Evolutionary conservation across 1,284 basidiomycete species (phyloP), one percentile per base, ranked within the genome.

Genomic region (Leccinum fuscescens): DNA sequence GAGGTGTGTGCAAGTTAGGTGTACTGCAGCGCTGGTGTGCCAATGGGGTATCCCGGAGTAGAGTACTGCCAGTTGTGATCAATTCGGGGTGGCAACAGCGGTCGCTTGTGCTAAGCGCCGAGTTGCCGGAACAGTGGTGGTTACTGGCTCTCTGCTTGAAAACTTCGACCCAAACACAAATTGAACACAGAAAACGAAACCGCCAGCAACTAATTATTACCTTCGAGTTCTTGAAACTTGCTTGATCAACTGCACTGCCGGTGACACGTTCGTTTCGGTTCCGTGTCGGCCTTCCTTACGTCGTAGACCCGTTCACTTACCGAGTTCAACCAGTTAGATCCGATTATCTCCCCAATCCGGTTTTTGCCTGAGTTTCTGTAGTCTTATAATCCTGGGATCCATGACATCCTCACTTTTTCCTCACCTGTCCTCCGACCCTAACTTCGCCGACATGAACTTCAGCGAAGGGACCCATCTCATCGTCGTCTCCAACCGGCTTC

Each of bases 401-500:
- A 74, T 75, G 71, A 56, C 65, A 31, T 63, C 65, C 29, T 71
- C 72, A 29, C 71, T 70, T 65, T 67, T 69, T 24, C 66, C 70
- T 61, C 64, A 58, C 61, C 42, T 67, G 61, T 68, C 74, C 64
- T 67, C 69, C 58, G 67, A 70, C 31, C 56, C 73, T 67, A 70
- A 66, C 62, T 73, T 77, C 70, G 67, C 72, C 58, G 65, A 74
- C 65, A 79, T 79, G 77, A 64, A 75, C 65, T 72, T 72, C 29
- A 56, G 54, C 56, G 75, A 81, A 62, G 79, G 78, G 65, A 82
- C 82, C 61, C 89, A 94, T 65, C 88, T 98, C 79, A 92, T 98
- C 78, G 92, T 98, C 71, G 94, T 98, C 71, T 94, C 93, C 57
- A 98, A 98, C 78, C 88, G 96, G 60, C 88, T 98, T 63, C 96